A percentile compares a stretch with the other conserved stretches of the same genome.
Conservation (phyloP, 2,329 filamentous ascomycete species). For the Neoascochyta sp. region DNA sequence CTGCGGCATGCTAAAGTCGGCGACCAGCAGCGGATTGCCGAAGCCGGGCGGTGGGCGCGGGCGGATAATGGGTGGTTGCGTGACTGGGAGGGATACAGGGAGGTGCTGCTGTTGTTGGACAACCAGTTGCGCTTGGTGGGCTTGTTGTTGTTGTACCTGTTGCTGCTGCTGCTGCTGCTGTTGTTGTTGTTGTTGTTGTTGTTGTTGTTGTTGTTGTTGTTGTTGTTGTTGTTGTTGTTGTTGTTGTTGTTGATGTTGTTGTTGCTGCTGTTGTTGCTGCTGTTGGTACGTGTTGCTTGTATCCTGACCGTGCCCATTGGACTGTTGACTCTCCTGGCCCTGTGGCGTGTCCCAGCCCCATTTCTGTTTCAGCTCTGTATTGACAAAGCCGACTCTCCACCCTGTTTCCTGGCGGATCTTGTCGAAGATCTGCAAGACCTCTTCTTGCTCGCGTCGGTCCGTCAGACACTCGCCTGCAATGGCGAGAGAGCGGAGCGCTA, state of each 20-base stretch:
- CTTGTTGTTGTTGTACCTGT: constrained; percentile 15
- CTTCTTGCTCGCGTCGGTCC: constrained; percentile 68
- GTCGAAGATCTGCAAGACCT: constrained; percentile 73
- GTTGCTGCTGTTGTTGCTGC: constrained; percentile 17
- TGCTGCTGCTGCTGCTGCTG: constrained; percentile 14
- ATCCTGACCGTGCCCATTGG: constrained; percentile 13
- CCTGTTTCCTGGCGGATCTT: constrained; percentile 72
- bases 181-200: constrained; percentile 13
- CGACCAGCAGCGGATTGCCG: constrained; percentile 67
- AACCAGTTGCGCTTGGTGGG: constrained; percentile 11
- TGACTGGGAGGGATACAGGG: constrained; percentile 13
- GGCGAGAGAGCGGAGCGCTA: constrained; percentile 74
- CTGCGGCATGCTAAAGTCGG: constrained; percentile 72
- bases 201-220: constrained; percentile 13
- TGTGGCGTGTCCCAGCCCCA: constrained; percentile 65
- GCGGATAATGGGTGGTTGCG: constrained; percentile 8
- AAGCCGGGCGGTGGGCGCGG: constrained; percentile 48
- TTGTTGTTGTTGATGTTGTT: constrained; percentile 19
- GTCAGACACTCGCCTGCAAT: constrained; percentile 72
- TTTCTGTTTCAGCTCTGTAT: constrained; percentile 65
- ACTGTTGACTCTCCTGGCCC: constrained; percentile 41
- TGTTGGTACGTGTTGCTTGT: constrained; percentile 23
- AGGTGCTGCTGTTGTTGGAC: constrained; percentile 9
- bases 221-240: constrained; percentile 13
- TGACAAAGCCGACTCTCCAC: constrained; percentile 71